Evolutionary conservation across 495 filamentous ascomycete genomes (phyloP).

Genomic region (Penicillium macrosclerotiorum): DNA sequence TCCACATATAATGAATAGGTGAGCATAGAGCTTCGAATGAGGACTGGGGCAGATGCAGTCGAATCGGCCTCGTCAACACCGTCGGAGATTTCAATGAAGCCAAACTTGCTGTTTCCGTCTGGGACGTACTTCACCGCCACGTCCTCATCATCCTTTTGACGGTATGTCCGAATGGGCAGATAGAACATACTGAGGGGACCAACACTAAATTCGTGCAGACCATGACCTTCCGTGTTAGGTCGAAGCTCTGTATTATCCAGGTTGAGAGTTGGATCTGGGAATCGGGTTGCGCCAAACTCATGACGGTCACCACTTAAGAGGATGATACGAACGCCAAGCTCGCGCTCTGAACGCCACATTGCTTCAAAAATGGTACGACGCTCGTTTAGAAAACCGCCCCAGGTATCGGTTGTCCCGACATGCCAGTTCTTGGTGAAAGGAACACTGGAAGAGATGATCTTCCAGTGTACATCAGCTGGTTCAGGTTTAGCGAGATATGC

Average conservation of each 20-base stretch:
- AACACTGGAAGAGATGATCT: constrained; percentile 81
- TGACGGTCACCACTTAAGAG: constrained; percentile 88
- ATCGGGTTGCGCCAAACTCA: constrained; percentile 90
- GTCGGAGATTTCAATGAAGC: constrained; percentile 77
- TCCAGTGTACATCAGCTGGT: constrained; percentile 81
- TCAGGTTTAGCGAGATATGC: constrained; percentile 68
- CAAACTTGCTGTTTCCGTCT: constrained; percentile 87
- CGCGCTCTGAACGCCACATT: constrained; percentile 77
- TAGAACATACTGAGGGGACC: constrained; percentile 93
- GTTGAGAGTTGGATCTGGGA: constrained; percentile 63
- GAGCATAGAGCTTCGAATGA: constrained; percentile 50
- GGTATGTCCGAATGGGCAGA: constrained; percentile 79
- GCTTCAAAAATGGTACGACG: constrained; percentile 75
- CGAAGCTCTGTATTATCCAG: constrained; percentile 20
- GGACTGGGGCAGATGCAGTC: constrained; percentile 19
- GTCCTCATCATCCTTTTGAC: constrained; percentile 74
- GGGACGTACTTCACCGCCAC: constrained; percentile 81
- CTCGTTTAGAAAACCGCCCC: constrained; percentile 85
- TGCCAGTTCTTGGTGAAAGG: constrained; percentile 98
- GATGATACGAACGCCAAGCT: constrained; percentile 73
- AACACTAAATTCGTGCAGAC: constrained; percentile 83
- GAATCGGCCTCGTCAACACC: constrained; percentile 53
- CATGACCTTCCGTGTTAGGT: constrained; percentile 37
- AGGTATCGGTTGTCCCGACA: constrained; percentile 79
- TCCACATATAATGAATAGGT: constrained; percentile 83